These are phyloP conservation scores for Pseudogymnoascus pannorum DNA, from an alignment of 2,329 filamentous ascomycete genomes.

Conservation along the genomic window DNA sequence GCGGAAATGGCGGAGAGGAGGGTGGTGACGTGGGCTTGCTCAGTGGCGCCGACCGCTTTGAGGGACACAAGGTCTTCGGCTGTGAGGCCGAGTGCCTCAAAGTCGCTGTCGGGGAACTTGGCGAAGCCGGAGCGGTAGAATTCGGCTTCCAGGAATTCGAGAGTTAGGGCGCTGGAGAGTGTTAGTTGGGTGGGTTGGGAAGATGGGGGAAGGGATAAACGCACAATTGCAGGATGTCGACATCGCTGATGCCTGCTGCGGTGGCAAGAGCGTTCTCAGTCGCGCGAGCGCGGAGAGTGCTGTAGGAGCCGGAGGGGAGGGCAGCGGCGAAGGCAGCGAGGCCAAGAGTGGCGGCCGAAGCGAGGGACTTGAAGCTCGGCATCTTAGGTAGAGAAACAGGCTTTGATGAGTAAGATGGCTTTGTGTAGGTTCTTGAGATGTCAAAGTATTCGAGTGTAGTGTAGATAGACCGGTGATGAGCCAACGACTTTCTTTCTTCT, in stretches of 20 bases:
- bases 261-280: conserved; percentile 27
- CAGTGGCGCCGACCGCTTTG: conserved; percentile 53
- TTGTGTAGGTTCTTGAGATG: conserved; percentile 16
- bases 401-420: not conserved
- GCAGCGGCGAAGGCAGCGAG: conserved; percentile 22
- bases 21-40: conserved; percentile 53
- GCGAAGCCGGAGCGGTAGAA: conserved; percentile 68
- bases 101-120: conserved; percentile 58
- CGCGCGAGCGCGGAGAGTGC: conserved; percentile 20
- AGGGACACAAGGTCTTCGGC: conserved; percentile 51
- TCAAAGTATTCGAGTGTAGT: conserved; percentile 8
- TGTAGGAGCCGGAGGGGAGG: conserved; percentile 24
- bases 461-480: not conserved
- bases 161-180: conserved; percentile 52
- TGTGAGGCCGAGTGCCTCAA: conserved; percentile 53
- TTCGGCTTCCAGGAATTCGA: conserved; percentile 66
- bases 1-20: conserved; percentile 54
- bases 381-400: conserved; percentile 17
- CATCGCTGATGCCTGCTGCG: conserved; percentile 37
- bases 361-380: conserved; percentile 25
- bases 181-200: not conserved
- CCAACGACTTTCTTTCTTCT: not conserved
- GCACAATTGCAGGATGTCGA: conserved; percentile 48
- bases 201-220: conserved; percentile 19
- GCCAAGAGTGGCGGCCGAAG: conserved; percentile 23